Evolutionary conservation across 331 rosid species (phyloP).

Genomic region (Quercus tomentella): DNA sequence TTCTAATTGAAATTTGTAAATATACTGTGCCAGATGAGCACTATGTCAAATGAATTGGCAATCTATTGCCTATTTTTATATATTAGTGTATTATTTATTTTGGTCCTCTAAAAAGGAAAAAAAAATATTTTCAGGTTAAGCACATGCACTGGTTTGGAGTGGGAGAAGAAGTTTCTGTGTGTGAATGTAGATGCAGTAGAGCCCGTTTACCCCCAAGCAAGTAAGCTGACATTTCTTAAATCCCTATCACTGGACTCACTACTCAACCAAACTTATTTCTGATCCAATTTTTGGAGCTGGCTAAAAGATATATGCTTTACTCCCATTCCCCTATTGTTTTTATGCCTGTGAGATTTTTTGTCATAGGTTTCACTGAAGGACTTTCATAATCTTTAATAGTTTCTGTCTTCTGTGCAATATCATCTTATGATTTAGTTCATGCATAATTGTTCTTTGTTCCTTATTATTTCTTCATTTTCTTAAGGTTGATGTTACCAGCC

Average conservation of each 20-base stretch:
- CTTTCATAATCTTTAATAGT: background rate
- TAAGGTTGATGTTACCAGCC: slow-evolving; percentile 11
- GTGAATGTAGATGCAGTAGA: slow-evolving; percentile 94
- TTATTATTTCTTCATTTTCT: background rate
- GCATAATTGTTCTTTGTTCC: slow-evolving; percentile 14
- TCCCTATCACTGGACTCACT: slow-evolving; percentile 10
- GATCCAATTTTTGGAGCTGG: slow-evolving; percentile 7
- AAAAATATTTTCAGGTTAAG: slow-evolving; percentile 60
- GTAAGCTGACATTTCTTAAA: slow-evolving; percentile 42
- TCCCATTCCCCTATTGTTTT: background rate
- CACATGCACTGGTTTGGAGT: slow-evolving; percentile 91
- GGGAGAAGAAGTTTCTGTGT: slow-evolving; percentile 69
- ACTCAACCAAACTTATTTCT: slow-evolving; percentile 1
- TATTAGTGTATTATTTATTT: no score
- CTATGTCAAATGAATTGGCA: background rate
- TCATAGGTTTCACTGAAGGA: background rate
- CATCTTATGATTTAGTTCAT: slow-evolving; percentile 1
- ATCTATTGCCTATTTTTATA: background rate
- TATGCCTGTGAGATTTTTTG: slow-evolving; percentile 4
- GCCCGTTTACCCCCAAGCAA: slow-evolving; percentile 93
- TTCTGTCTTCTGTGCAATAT: slow-evolving; percentile 12
- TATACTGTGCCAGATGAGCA: background rate
- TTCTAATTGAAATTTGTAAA: background rate
- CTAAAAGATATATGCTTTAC: slow-evolving; percentile 1
- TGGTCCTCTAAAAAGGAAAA: background rate